Evolutionary conservation across 139 green algal species (phyloP).

Genomic region (Chlamydomonas asymmetrica): DNA sequence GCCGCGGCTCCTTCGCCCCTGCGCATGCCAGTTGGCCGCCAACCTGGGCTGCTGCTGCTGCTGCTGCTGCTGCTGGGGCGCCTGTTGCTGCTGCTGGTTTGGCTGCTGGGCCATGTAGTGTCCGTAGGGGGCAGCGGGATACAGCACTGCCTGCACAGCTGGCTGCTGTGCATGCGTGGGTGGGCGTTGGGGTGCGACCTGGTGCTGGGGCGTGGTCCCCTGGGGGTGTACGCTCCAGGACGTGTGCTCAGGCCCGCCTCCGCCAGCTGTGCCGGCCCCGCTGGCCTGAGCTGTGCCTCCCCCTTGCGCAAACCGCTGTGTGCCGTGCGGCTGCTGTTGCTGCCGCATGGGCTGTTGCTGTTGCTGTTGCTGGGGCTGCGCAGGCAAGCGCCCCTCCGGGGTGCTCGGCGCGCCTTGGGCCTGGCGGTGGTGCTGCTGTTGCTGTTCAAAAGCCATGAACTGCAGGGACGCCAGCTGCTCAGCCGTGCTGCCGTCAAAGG

Average conservation of each 20-base stretch:
- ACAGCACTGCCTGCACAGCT: too few relatives aligned
- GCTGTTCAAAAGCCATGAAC: conserved; percentile 48
- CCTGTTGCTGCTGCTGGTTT: conserved; percentile 13
- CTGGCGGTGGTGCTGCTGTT: conserved; percentile 3
- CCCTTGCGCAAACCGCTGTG: too few relatives aligned
- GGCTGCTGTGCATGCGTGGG: too few relatives aligned
- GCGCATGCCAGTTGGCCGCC: conserved; percentile 12
- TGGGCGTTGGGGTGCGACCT: too few relatives aligned
- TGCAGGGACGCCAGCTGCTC: conserved; percentile 39
- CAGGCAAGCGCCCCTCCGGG: neutral
- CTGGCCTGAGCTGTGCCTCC: neutral
- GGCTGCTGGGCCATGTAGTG: neutral
- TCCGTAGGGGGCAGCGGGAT: too few relatives aligned
- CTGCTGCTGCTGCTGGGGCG: neutral
- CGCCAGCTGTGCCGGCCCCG: too few relatives aligned
- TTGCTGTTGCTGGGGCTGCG: neutral
- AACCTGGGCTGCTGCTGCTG: neutral
- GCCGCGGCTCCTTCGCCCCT: neutral
- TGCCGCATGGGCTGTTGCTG: neutral
- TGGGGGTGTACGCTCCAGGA: too few relatives aligned
- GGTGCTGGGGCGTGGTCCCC: neutral
- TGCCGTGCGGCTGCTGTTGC: neutral
- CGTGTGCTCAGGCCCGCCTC: too few relatives aligned
- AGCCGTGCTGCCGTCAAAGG: conserved; percentile 21
- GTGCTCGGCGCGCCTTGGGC: neutral